Evolutionary conservation across 140 eudicot species (phyloP), one percentile per base, ranked within the genome.

Genomic region (Ambrosia hybrid): DNA sequence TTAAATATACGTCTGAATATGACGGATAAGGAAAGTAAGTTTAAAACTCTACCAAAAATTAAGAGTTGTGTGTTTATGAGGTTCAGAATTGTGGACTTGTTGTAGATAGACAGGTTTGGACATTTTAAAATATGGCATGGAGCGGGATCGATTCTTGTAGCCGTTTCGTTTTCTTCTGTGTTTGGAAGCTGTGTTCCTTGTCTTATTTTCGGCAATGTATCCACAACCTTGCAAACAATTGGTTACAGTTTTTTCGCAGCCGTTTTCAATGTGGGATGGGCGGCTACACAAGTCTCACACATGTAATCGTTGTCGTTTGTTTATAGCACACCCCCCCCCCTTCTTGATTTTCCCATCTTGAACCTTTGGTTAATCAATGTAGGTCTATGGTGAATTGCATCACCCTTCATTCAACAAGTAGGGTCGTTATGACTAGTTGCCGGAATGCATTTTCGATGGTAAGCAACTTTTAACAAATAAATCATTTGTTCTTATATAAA

Each of bases 341-440:
- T 21, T 3, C n/a, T 33, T 10, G 4, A 17, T 21, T 10, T 58
- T 58, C 65, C 39, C 3, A 58, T 58, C 39, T 58, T 58, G 14
- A 58, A 58, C 26, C 15, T 14, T 30, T 58, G 65, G 65, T 59
- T 61, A 57, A 64, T 68, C 33, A 11, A 65, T 80, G 60, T 71
- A 92, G 96, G 96, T 92, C 98, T 72, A 92, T 92, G 98, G 95
- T 92, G 85, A 89, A 89, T 74, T 89, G 96, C 80, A 89, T 89
- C 71, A 92, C 98, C 30, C 87, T 83, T 53, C 85, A 92, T 75
- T 84, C 96, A 11, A 85, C 95, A 6, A 92, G 96, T 83, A 87
- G 98, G 88, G 98, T 89, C 2, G 95, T 81, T 46, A 63, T 89
- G 82, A 80, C 95, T 38, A 92, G 98, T 74, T 92, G 96, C 59